These are phyloP conservation scores for Fistulinella prunicolor DNA, from an alignment of 768 basidiomycete genomes.

Conservation along the genomic window DNA sequence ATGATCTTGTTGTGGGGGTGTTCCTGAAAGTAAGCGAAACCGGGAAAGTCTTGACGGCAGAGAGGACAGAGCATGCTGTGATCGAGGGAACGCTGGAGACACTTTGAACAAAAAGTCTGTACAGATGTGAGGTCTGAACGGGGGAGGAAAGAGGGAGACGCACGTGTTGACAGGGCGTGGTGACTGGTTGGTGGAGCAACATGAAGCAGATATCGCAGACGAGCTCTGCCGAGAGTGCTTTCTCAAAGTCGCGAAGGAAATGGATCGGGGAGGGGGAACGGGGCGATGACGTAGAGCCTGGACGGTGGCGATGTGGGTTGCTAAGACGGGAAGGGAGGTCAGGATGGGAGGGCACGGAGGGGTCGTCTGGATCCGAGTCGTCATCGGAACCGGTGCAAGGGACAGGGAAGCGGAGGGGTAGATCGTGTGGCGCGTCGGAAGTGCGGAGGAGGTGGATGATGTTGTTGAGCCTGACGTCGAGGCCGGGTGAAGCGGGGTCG, in stretches of 20 bases:
- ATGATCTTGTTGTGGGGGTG: constrained; percentile 73
- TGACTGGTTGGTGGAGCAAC: constrained; percentile 81
- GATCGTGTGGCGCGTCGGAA: constrained; percentile 9
- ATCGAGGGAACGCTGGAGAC: constrained; percentile 88
- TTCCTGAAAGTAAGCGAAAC: constrained; percentile 75
- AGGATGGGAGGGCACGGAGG: constrained; percentile 14
- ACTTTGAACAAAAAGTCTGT: constrained; percentile 88
- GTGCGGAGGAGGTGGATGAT: constrained; percentile 44
- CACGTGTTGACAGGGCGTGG: constrained; percentile 94
- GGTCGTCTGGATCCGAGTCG: constrained; percentile 30
- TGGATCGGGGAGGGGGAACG: constrained; percentile 13
- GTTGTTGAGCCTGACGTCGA: constrained; percentile 61
- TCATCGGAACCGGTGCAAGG: constrained; percentile 30
- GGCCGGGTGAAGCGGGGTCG: not conserved
- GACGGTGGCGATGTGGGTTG: constrained; percentile 27
- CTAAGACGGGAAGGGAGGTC: constrained; percentile 21
- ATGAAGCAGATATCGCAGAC: constrained; percentile 91
- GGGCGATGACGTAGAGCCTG: constrained; percentile 27
- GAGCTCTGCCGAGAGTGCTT: constrained; percentile 63
- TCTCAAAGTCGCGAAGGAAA: constrained; percentile 46
- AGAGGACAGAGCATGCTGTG: constrained; percentile 81
- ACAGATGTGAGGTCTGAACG: constrained; percentile 8
- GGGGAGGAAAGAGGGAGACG: constrained; percentile 28
- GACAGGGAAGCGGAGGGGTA: constrained; percentile 13
- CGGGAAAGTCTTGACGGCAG: constrained; percentile 77